A percentile compares a stretch with the other conserved stretches of the same genome.
These are phyloP conservation scores for Pisolithus sp. DNA, from an alignment of 768 basidiomycete genomes.

Conservation along the genomic window DNA sequence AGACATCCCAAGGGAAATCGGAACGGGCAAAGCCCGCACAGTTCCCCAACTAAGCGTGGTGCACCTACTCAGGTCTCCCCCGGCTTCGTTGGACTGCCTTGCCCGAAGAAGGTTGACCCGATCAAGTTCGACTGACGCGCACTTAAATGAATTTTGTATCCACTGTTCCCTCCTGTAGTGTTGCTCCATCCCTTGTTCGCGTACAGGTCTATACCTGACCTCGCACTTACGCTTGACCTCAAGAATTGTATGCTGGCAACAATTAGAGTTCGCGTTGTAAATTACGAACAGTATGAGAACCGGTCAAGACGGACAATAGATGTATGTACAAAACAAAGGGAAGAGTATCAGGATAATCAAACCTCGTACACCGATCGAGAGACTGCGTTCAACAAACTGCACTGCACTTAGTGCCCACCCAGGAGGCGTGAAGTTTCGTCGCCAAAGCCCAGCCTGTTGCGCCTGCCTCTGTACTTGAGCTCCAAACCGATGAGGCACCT, in stretches of 20 bases:
- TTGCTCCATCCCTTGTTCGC: too few relatives aligned
- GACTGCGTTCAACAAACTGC: background rate
- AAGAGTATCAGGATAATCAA: background rate
- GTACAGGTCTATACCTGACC: too few relatives aligned
- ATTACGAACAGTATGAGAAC: too few relatives aligned
- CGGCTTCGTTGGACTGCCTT: conserved; percentile 28
- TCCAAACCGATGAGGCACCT: conserved; percentile 43
- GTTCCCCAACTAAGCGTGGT: conserved; percentile 20
- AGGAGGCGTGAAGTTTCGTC: conserved; percentile 28
- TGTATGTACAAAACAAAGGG: background rate
- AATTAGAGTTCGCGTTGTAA: too few relatives aligned
- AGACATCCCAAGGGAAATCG: conserved; percentile 10
- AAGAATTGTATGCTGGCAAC: too few relatives aligned
- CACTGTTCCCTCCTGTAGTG: too few relatives aligned
- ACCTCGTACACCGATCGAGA: background rate
- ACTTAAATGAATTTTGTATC: background rate
- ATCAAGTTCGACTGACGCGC: conserved; percentile 33
- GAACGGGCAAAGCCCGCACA: conserved; percentile 13
- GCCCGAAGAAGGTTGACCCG: conserved; percentile 38
- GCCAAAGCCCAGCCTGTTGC: conserved; percentile 27
- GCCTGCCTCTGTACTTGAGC: conserved; percentile 27
- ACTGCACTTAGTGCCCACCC: conserved; percentile 12
- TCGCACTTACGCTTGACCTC: too few relatives aligned
- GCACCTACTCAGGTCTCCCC: conserved; percentile 6
- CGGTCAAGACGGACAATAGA: too few relatives aligned